Evolutionary conservation across 2,329 filamentous ascomycete genomes (phyloP).

Genomic region (Pyrenochaeta sp.): DNA sequence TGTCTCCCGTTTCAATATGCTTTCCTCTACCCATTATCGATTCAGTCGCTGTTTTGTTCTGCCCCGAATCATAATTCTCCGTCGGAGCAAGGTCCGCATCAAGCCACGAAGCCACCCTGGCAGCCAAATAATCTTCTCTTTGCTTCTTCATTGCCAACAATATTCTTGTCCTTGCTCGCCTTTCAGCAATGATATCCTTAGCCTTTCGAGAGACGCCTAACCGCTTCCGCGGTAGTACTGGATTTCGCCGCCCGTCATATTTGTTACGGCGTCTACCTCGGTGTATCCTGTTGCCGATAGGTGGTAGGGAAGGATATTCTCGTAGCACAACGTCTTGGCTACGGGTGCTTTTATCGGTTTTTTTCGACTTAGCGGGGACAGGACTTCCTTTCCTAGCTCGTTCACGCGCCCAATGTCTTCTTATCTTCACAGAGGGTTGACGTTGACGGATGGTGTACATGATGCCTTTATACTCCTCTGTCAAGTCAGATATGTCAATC

Average conservation of each 20-base stretch:
- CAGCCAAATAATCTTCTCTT: not conserved
- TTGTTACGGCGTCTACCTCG: not conserved
- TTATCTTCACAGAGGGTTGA: not conserved
- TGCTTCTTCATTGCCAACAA: not conserved
- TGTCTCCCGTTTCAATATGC: not conserved
- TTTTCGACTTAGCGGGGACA: not conserved
- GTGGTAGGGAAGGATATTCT: not conserved
- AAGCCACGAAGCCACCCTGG: not conserved
- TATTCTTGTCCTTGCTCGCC: not conserved
- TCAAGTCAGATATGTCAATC: not conserved
- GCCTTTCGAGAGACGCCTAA: not conserved
- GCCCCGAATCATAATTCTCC: not conserved
- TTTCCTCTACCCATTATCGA: not conserved
- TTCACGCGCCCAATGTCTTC: not conserved
- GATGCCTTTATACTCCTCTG: not conserved
- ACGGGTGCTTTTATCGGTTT: not conserved
- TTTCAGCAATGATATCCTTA: not conserved
- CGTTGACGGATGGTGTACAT: not conserved
- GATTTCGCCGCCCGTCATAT: not conserved
- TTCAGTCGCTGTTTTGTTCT: not conserved
- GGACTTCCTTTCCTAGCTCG: not conserved
- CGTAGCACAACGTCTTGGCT: not conserved
- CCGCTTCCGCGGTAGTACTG: not conserved
- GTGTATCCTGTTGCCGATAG: not conserved
- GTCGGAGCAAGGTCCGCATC: not conserved